These are phyloP conservation scores for Closterium sp. DNA, from an alignment of 139 green algal genomes.

Conservation along the genomic window DNA sequence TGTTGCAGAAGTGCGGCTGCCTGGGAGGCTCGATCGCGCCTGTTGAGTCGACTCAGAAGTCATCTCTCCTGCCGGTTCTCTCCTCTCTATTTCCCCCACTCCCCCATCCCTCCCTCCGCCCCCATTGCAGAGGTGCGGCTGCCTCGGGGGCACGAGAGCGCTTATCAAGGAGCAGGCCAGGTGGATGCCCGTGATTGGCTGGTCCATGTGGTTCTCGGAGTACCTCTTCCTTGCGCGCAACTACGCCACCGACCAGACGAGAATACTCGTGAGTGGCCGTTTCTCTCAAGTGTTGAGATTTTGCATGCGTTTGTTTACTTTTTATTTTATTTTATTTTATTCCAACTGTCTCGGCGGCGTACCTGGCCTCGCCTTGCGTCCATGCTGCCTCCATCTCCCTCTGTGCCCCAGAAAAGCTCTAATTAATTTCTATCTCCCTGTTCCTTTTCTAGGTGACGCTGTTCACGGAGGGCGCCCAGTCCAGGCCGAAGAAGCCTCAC, in stretches of 20 bases:
- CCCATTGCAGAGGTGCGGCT: conserved; percentile 28
- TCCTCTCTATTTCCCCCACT: neutral
- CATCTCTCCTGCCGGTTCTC: neutral
- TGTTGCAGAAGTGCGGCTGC: too few species aligned
- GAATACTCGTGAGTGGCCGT: neutral
- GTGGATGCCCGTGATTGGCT: conserved; percentile 38
- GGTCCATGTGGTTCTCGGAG: conserved; percentile 51
- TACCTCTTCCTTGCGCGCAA: conserved; percentile 48
- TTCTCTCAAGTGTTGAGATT: too few species aligned
- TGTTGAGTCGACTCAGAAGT: too few species aligned
- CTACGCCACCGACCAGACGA: conserved; percentile 2
- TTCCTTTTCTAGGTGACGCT: conserved; percentile 19
- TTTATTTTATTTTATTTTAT: too few species aligned
- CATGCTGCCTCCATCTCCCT: too few species aligned
- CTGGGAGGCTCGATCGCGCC: too few species aligned
- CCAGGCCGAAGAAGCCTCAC: conserved; percentile 36
- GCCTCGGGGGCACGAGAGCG: conserved; percentile 34
- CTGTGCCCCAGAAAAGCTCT: too few species aligned
- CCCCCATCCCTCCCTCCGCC: neutral
- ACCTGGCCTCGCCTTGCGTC: too few species aligned
- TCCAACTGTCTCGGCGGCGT: too few species aligned
- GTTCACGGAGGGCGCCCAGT: conserved; percentile 48
- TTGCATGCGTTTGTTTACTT: too few species aligned
- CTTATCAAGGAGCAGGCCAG: conserved; percentile 22
- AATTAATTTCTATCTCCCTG: too few species aligned